Conservation (phyloP, 208 protist genomes). For the Kentomonas sorsogonicus region DNA sequence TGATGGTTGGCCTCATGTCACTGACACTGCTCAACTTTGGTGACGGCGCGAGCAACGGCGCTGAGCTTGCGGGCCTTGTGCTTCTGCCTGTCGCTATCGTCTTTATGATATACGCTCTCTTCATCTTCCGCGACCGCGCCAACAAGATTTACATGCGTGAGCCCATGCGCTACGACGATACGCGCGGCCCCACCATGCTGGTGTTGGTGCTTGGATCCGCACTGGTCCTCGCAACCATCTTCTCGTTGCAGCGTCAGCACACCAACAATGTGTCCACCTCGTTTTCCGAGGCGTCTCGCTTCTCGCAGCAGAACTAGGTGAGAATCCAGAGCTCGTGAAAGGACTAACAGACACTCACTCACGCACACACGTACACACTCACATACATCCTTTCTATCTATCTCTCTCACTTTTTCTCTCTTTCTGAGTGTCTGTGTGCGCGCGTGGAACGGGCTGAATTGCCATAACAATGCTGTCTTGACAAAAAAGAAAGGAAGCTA, state of each 20-base stretch:
- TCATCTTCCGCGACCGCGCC: slow-evolving; percentile 81
- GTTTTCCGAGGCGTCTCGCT: slow-evolving; percentile 51
- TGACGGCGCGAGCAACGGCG: slow-evolving; percentile 66
- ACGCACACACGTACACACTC: neutral
- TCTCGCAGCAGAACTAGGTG: slow-evolving; percentile 19
- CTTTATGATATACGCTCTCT: slow-evolving; percentile 89
- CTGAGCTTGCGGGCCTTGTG: slow-evolving; percentile 75
- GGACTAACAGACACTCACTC: neutral
- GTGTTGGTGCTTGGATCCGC: slow-evolving; percentile 74
- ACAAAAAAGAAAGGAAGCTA: no score
- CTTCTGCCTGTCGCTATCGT: slow-evolving; percentile 80
- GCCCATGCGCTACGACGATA: slow-evolving; percentile 89
- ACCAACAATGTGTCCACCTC: slow-evolving; percentile 44
- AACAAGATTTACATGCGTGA: slow-evolving; percentile 92
- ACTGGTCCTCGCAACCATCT: slow-evolving; percentile 73
- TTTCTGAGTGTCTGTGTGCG: slow-evolving; percentile 4
- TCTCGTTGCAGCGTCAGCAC: slow-evolving; percentile 84
- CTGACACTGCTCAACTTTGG: slow-evolving; percentile 83
- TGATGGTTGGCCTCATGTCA: slow-evolving; percentile 86
- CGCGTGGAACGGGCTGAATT: neutral
- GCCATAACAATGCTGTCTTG: no score
- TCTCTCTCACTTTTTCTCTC: slow-evolving; percentile 1
- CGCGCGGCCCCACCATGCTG: slow-evolving; percentile 79
- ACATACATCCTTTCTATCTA: slow-evolving; percentile 1
- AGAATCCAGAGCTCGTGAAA: neutral